Percentiles rank a stretch among this genome's conserved stretches.
phyloP scores from a whole-genome alignment of 139 green algal genomes.

The Chlorella sorokiniana region DNA sequence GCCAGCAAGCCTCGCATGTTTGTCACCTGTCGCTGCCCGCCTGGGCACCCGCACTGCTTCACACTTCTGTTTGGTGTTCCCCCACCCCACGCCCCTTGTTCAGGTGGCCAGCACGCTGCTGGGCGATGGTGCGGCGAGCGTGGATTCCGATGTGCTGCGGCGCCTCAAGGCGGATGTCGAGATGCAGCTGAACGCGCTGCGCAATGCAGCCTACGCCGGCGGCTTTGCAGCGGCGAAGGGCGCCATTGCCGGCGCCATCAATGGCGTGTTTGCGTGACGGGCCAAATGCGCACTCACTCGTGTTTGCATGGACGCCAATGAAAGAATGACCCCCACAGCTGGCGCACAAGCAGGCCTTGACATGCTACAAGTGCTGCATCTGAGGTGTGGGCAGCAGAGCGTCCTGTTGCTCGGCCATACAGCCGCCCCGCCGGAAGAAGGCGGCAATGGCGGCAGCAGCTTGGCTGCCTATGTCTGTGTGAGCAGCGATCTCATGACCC shows the following conservation, averaged over 20 bases:
- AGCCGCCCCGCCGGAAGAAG: conserved; percentile 6
- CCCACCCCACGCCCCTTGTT: not conserved
- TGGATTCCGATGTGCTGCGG: conserved; percentile 47
- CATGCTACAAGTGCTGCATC: conserved; percentile 17
- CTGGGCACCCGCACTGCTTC: not conserved
- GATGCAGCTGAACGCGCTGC: conserved; percentile 64
- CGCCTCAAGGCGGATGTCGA: conserved; percentile 63
- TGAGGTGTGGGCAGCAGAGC: not conserved
- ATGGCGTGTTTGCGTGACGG: not conserved
- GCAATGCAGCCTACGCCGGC: conserved; percentile 68
- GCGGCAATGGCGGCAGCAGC: not conserved
- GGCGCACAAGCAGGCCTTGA: not conserved
- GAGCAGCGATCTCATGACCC: conserved; percentile 13
- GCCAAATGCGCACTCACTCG: not conserved
- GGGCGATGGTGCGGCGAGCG: conserved; percentile 24
- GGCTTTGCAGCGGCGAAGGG: conserved; percentile 67
- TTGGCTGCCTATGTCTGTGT: not conserved
- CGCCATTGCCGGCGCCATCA: conserved; percentile 51
- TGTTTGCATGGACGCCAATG: not conserved
- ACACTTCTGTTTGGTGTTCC: not conserved
- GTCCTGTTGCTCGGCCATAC: not conserved
- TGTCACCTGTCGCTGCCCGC: too few species aligned
- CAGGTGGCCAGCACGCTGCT: conserved; percentile 39
- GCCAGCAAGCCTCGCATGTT: too few species aligned
- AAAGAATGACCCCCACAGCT: not conserved